phyloP scores from a whole-genome alignment of 2,329 filamentous ascomycete genomes.

The Akanthomyces lecanii region DNA sequence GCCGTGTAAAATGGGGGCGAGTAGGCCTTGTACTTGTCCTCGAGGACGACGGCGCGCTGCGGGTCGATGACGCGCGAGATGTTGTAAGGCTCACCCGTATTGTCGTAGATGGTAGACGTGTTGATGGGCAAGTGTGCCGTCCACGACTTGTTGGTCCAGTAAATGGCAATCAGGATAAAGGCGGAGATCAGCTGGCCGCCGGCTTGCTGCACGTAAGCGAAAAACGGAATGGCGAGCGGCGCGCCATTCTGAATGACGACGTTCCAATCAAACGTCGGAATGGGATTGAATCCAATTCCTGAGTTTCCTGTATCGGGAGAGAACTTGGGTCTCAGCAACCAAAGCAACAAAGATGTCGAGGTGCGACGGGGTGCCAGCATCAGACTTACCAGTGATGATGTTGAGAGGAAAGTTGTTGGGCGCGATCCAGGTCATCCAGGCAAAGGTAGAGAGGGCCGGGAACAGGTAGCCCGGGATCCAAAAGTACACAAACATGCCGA shows the following conservation, averaged over 20 bases:
- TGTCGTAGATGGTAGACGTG: constrained; percentile 41
- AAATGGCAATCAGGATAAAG: constrained; percentile 6
- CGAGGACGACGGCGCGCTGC: constrained; percentile 28
- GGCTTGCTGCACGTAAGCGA: constrained; percentile 2
- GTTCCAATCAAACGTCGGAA: constrained; percentile 16
- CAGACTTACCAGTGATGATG: neutral
- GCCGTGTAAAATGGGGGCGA: constrained; percentile 32
- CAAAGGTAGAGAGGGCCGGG: constrained; percentile 37
- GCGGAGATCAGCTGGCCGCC: neutral
- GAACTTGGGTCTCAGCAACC: neutral
- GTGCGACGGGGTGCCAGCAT: no score
- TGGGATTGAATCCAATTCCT: constrained; percentile 6
- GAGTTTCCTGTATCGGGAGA: neutral
- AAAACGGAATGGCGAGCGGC: constrained; percentile 12
- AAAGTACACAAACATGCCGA: constrained; percentile 40
- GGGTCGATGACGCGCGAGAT: constrained; percentile 40
- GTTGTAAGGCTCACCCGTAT: constrained; percentile 38
- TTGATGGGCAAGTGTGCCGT: constrained; percentile 47
- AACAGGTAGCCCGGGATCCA: constrained; percentile 43
- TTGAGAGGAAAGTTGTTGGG: constrained; percentile 38
- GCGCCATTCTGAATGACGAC: neutral
- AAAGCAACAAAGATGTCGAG: neutral
- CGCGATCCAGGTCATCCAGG: constrained; percentile 45
- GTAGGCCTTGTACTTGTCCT: constrained; percentile 33
- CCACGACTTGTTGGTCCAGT: constrained; percentile 36